Base-by-base conservation (phyloP, 257 asterid species). In the Striga asiatica region DNA sequence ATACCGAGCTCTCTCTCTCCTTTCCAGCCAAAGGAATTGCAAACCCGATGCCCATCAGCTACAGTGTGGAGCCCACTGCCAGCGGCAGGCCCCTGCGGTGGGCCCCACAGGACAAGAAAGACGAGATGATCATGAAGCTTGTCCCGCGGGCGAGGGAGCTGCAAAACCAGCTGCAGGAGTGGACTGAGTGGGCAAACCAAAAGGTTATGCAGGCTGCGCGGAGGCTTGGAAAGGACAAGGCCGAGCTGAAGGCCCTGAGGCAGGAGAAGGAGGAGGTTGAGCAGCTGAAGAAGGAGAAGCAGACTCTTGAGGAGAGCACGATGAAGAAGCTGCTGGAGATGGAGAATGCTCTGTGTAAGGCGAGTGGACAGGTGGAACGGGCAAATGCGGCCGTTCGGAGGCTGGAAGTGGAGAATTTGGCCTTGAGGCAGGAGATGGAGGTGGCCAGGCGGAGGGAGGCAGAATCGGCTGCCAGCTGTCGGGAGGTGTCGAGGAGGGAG, bases 171-270 rank as follows among this genome's bases (percentile, higher is more conserved):
- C 93, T 88, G 32, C 93, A 80, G 54, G 97, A 85, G 66, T 92
- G 99, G 99, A 92, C 97, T 0, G 97, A 92, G 63, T 92, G 99
- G 97, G 95, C 99, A 13, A 92, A 92, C 74, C 95, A 88, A 70
- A 92, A 85, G 76, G 97, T 88, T 50, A 88, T 84, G 99, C 95
- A 92, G 79, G 98, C 94, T 16, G 94, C 96, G 18, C 70, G 92
- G 16, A 74, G 98, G 29, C 94, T 91, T 38, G 67, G 97, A 46
- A 83, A 92, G 73, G 99, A 92, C 61, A 88, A 85, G 64, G 78
- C 71, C 0, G 99, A 92, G 83, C 91, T 92, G 34, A 92, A 88
- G 71, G 72, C 85, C 7, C 93, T 92, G 10, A 76, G 76, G 81
- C 99, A 77, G 45, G 99, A 92, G 78, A 92, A 75, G 72, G 99